These are phyloP conservation scores for Volvox carteri DNA, from an alignment of 163 green algal genomes.

Conservation along the genomic window DNA sequence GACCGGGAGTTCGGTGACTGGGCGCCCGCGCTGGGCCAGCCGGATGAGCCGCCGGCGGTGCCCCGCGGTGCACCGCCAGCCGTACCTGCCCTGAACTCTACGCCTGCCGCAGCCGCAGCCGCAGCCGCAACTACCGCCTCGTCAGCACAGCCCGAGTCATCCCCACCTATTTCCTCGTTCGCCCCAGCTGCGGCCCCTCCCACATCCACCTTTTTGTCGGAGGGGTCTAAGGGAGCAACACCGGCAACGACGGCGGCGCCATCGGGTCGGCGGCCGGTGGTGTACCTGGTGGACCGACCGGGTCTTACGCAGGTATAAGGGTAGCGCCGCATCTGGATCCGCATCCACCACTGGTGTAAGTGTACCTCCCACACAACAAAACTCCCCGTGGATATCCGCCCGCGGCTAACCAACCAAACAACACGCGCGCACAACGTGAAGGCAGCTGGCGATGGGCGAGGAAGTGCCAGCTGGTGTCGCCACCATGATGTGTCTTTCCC, in stretches of 20 bases:
- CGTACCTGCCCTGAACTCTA: not conserved
- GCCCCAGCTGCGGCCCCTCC: not conserved
- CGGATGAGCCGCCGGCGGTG: constrained; percentile 56
- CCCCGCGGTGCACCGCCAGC: constrained; percentile 40
- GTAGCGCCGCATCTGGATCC: too few relatives aligned
- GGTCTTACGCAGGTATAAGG: constrained; percentile 76
- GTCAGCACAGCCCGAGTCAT: not conserved
- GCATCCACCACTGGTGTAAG: too few relatives aligned
- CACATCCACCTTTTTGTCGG: too few relatives aligned
- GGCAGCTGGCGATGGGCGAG: too few relatives aligned
- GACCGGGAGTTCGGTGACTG: constrained; percentile 78
- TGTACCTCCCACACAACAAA: too few relatives aligned
- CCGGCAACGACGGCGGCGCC: not conserved
- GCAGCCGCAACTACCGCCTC: not conserved
- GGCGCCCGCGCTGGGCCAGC: constrained; percentile 69
- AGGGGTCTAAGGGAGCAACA: not conserved
- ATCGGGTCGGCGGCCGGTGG: not conserved
- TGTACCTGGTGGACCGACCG: constrained; percentile 84
- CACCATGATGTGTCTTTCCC: too few relatives aligned
- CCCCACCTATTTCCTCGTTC: not conserved
- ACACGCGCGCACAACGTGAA: too few relatives aligned
- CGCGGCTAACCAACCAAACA: too few relatives aligned
- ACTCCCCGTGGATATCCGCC: too few relatives aligned
- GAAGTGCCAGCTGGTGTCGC: too few relatives aligned
- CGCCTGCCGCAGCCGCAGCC: not conserved